Evolutionary conservation across 257 asterid genomes (phyloP).

Genomic region (Nicotiana benthamiana): DNA sequence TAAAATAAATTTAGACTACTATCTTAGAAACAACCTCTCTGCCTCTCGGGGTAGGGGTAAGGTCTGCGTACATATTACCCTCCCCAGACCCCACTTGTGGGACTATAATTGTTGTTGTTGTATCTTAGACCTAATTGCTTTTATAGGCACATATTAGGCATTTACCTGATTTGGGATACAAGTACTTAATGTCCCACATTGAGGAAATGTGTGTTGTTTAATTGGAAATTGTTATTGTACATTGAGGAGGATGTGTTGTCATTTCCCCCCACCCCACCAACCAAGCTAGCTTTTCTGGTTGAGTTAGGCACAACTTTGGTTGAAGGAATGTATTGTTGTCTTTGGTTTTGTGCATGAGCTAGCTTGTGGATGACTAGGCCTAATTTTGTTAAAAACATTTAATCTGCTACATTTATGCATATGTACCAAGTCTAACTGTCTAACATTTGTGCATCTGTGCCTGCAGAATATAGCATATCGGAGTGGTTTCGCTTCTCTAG

Average conservation of each 20-base stretch:
- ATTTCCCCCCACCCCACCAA: not conserved
- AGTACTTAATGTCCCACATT: not conserved
- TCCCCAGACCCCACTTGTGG: too few species aligned
- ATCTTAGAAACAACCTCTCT: too few species aligned
- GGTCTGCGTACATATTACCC: too few species aligned
- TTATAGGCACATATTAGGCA: not conserved
- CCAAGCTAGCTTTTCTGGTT: not conserved
- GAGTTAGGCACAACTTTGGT: not conserved
- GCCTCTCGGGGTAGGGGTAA: too few species aligned
- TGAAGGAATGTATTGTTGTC: not conserved
- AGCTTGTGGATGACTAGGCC: not conserved
- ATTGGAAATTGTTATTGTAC: too few species aligned
- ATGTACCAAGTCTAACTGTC: not conserved
- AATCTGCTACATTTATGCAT: not conserved
- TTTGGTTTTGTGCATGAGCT: not conserved
- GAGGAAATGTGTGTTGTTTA: not conserved
- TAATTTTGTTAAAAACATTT: not conserved
- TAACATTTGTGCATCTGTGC: not conserved
- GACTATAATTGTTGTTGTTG: too few species aligned
- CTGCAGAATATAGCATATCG: slow-evolving; percentile 5
- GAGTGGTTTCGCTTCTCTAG: slow-evolving; percentile 7
- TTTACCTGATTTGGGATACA: not conserved
- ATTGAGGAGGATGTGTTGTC: not conserved
- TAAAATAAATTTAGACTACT: not conserved
- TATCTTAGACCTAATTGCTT: not conserved